Conservation (phyloP, 2,329 filamentous ascomycete genomes). For the Juglanconis juglandina region DNA sequence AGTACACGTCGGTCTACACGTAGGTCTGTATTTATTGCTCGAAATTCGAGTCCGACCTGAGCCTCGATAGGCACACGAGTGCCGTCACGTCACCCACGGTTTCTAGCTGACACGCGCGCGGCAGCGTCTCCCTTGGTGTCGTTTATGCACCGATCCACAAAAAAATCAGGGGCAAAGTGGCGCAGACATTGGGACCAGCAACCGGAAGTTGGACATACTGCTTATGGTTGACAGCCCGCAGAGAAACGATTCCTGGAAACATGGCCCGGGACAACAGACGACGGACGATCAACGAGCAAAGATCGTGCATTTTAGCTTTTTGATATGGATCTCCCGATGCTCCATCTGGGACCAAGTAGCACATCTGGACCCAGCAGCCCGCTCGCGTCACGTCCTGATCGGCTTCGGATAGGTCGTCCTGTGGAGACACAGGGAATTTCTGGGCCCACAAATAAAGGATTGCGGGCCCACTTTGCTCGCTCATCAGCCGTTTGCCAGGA, state of each 20-base stretch:
- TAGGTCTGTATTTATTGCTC: neutral
- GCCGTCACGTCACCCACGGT: neutral
- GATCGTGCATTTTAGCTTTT: neutral
- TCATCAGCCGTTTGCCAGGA: neutral
- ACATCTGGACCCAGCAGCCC: neutral
- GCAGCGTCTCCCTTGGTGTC: neutral
- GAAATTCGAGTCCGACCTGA: too few species aligned
- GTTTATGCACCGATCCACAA: constrained; percentile 3
- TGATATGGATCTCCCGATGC: neutral
- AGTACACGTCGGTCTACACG: neutral
- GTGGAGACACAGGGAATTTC: neutral
- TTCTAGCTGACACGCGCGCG: neutral
- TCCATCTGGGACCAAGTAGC: neutral
- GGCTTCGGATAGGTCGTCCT: neutral
- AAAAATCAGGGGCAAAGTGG: constrained; percentile 5
- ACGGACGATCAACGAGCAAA: neutral
- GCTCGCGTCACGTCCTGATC: neutral
- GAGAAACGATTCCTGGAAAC: neutral
- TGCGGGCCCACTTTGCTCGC: neutral
- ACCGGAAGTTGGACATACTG: neutral
- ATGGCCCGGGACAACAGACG: too few species aligned
- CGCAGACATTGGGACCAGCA: neutral
- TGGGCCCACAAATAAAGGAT: constrained; percentile 8
- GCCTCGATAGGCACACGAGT: neutral
- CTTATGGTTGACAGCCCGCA: neutral